Base-by-base conservation (phyloP, 2,329 filamentous ascomycete genomes). In the Claviceps purpurea region DNA sequence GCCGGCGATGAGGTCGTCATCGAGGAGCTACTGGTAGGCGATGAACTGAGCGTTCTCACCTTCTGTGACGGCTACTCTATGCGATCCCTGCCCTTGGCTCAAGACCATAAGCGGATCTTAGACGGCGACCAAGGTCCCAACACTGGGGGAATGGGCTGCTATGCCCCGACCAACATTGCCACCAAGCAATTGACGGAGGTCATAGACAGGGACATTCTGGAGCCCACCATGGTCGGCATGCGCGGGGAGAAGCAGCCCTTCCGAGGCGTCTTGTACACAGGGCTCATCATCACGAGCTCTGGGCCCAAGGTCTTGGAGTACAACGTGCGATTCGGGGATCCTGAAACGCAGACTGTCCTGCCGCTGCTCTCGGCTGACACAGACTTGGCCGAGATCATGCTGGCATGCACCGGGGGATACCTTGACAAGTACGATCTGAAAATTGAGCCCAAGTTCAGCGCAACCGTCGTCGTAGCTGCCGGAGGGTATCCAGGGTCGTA, bases 121-220 rank as follows among this genome's bases (percentile, higher is more conserved):
- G 93, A 98, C 62, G 88, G 87, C 51, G 91, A 97, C 64, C 77
- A 80, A 49, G 93, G 93, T 1, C 87, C 89, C 40, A 97, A 97
- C 71, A 97, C 93, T 2, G 93, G 91, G 54, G 93, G 93, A 41
- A 97, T 97, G 93, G 93, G 93, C 50, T 95, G 89, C 65, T 97
- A 97, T 68, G 89, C 90, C 16, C 87, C 87, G 18, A 94, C 90
- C 1, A 85, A 81, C 57, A 84, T 90, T 60, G 83, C 85, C 34
- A 85, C 84, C 0, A 78, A 82, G 50, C 80, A 84, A 55, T 74
- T 95, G n/a, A 77, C 93, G 18, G 84, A 84, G 18, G 76, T 82
- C 55, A 82, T 98, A 55, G 85, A 96, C 64, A 75, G 76, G 52
- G 85, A 85, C 39, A 85, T 96, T 51, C 78, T 97, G 18, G 81